Evolutionary conservation across 345 rosid genomes (phyloP), one percentile per base, ranked within the genome.

Genomic region (Trapa incisa): DNA sequence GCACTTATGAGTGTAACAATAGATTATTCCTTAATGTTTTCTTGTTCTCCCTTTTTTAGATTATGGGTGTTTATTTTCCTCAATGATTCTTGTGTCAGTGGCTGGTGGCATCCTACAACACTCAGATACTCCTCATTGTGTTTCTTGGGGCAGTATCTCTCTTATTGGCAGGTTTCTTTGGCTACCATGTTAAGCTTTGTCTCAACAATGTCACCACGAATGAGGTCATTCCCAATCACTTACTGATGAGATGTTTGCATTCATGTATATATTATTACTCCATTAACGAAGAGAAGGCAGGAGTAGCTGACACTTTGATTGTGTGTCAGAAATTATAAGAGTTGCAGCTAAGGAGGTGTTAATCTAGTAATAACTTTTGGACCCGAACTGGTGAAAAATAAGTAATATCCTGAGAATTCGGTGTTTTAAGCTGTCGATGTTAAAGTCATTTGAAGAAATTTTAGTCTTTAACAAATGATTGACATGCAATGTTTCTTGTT

Each of bases 171-270:
- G 97, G 99, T 73, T 94, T 94, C 81, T 89, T 91, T 36, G 87
- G 78, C 16, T 91, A 87, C 79, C 97, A 91, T 68, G 84, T 80
- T 56, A 79, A 86, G 57, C 92, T 94, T 22, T 91, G 97, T 70
- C 75, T 81, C 70, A 83, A 80, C 68, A 94, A 94, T 86, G 89
- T 87, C 33, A 94, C 99, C 60, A 89, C 99, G 56, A 94, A 91
- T 43, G 96, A 91, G 96, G 97, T 87, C 29, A 41, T 47, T 47
- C 52, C 62, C 70, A 63, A 37, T 13, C 68, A 17, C 42, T 42
- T 2, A 13, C 43, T 37, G 54, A 41, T 17, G 39, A 53, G 38
- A 67, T 47, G 15, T 15, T n/a, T 16, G 14, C 43, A 47, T 3
- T 32, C 35, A 3, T 8, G 38, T 47, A 32, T 52, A 4, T 45